Conservation (phyloP, 495 filamentous ascomycete species). For the Trichoderma reesei region DNA sequence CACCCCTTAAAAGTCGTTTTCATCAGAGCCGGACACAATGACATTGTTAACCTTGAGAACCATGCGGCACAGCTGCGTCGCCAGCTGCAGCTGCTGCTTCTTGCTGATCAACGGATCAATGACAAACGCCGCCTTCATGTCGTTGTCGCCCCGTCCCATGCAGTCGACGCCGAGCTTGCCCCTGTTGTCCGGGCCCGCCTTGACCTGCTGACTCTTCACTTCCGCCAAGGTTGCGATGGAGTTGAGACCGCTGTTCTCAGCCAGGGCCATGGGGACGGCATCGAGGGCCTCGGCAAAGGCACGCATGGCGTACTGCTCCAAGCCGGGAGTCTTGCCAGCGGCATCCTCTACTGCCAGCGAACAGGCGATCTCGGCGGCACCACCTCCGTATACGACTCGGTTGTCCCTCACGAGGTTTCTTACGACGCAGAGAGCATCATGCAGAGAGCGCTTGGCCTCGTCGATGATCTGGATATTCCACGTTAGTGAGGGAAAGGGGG, state of each 20-base stretch:
- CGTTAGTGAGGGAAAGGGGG: no score
- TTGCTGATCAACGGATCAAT: conserved; percentile 98
- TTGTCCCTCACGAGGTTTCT: conserved; percentile 94
- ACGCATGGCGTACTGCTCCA: conserved; percentile 98
- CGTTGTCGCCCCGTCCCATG: conserved; percentile 88
- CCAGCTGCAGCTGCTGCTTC: conserved; percentile 88
- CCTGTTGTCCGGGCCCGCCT: conserved; percentile 61
- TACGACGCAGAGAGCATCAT: conserved; percentile 96
- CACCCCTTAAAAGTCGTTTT: conserved; percentile 72
- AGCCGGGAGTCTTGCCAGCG: conserved; percentile 85
- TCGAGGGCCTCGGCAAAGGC: conserved; percentile 95
- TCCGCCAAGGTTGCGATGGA: conserved; percentile 90
- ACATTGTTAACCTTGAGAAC: conserved; percentile 97
- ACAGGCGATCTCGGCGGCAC: conserved; percentile 96
- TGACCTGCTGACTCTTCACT: conserved; percentile 92
- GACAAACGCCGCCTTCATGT: conserved; percentile 95
- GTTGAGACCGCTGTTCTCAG: conserved; percentile 92
- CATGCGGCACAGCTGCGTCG: conserved; percentile 97
- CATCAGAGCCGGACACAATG: conserved; percentile 85
- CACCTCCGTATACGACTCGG: conserved; percentile 96
- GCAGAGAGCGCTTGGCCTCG: conserved; percentile 93
- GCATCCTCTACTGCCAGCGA: conserved; percentile 92
- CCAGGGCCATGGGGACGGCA: conserved; percentile 87
- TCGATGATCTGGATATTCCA: conserved; percentile 42
- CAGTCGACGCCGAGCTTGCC: conserved; percentile 86